These are phyloP conservation scores for Kurtzmaniella fragi DNA, from an alignment of 805 yeast species.

Conservation along the genomic window DNA sequence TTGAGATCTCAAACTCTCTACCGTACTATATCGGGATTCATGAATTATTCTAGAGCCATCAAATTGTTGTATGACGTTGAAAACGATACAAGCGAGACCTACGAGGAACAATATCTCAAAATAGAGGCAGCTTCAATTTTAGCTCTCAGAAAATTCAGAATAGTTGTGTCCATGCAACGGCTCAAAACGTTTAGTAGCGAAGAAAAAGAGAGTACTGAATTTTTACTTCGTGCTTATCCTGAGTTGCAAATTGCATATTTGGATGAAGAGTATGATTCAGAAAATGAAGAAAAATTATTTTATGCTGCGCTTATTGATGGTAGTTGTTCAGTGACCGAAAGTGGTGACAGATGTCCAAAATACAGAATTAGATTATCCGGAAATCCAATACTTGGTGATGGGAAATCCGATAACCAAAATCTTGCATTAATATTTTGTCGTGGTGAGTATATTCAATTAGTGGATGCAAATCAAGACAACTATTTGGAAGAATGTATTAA, in stretches of 20 bases:
- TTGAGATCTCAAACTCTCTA: slow-evolving; percentile 93
- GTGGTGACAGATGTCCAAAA: slow-evolving; percentile 37
- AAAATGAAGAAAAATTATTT: slow-evolving; percentile 66
- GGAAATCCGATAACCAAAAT: slow-evolving; percentile 84
- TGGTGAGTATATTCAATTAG: slow-evolving; percentile 80
- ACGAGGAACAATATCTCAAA: slow-evolving; percentile 27
- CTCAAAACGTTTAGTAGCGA: slow-evolving; percentile 65
- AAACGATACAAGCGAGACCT: slow-evolving; percentile 61
- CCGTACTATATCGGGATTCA: slow-evolving; percentile 96
- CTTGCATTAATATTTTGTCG: slow-evolving; percentile 75
- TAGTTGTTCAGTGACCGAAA: slow-evolving; percentile 60
- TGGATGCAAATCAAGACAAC: slow-evolving; percentile 86
- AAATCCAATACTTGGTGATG: slow-evolving; percentile 83
- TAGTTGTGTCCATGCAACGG: slow-evolving; percentile 84
- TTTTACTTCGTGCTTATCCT: slow-evolving; percentile 77
- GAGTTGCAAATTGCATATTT: slow-evolving; percentile 86
- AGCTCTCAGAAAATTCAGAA: slow-evolving; percentile 80
- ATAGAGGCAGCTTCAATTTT: slow-evolving; percentile 48
- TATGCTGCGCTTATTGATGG: slow-evolving; percentile 80
- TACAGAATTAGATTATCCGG: slow-evolving; percentile 77
- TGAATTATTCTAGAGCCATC: slow-evolving; percentile 97
- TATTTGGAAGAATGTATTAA: slow-evolving; percentile 81
- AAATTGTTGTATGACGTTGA: slow-evolving; percentile 86
- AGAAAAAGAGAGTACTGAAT: slow-evolving; percentile 76
- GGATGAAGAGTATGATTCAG: slow-evolving; percentile 85